Base-by-base conservation (phyloP, 345 rosid genomes). In the Firmiana major region DNA sequence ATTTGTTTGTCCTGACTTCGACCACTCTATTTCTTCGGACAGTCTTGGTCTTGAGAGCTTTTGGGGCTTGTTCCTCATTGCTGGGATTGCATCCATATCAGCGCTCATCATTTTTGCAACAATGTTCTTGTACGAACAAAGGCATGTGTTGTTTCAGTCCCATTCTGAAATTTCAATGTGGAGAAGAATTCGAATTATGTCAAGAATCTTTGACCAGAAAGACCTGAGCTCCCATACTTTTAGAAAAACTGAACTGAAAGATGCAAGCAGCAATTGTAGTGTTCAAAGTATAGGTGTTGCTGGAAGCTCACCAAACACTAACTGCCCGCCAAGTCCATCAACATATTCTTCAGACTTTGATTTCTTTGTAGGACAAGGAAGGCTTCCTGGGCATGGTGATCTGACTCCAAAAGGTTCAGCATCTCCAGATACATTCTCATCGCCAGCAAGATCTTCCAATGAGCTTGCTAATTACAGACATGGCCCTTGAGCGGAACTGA, bases 211-310 rank as follows among this genome's bases (percentile, higher is more conserved):
- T 5, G 63, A 83, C 78, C 75, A 77, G 55, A 87, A 63, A 78
- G 90, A 87, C 75, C 49, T 19, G 13, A 78, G 22, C 40, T 77
- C 88, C 1, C 88, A 83, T 71, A 73, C 78, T 46, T 85, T 81
- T 69, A 83, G 24, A 16, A 51, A 51, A 11, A 11, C 4, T 11
- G n/a, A n/a, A n/a, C n/a, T n/a, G n/a, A n/a, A n/a, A n/a, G n/a
- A 66, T 17, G 62, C 28, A 40, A 53, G 51, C 26, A 67, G 46
- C 71, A 26, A 6, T n/a, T 21, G 24, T 7, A 57, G 71, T 28
- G 70, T 31, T 69, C 82, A 83, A 31, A 72, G 31, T 31, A 28
- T 59, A 59, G 74, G 57, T 21, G 53, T 62, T 58, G 59, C 17
- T 34, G 76, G 65, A 58, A 28, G 42, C 24, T 55, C 60, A 59